Conservation (phyloP, 2,329 filamentous ascomycete genomes). For the Monosporascus sp. region DNA sequence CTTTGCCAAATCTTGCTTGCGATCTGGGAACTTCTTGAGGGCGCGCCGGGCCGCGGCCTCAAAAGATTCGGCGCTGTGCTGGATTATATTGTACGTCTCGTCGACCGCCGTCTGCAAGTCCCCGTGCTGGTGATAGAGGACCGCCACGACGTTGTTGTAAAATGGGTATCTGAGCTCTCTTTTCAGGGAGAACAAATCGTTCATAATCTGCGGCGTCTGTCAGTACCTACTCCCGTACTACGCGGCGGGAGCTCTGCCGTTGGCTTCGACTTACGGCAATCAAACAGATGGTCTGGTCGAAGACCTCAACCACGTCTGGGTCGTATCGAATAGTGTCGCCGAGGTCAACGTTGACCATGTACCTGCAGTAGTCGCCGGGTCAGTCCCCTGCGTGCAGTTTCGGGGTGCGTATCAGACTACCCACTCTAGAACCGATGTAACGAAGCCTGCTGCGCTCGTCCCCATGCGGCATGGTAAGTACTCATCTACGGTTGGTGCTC, state of each 20-base stretch:
- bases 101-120: conserved; percentile 9
- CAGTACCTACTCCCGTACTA: background rate
- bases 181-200: conserved; percentile 29
- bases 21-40: conserved; percentile 3
- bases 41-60: conserved; percentile 1
- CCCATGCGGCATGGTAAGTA: conserved; percentile 9
- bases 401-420: background rate
- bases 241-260: background rate
- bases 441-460: conserved; percentile 5
- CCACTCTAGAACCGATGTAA: background rate
- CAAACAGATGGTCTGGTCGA: background rate
- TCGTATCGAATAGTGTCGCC: conserved; percentile 8
- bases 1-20: conserved; percentile 1
- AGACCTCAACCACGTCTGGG: conserved; percentile 3
- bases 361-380: conserved; percentile 2
- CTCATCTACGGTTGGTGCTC: conserved; percentile 10
- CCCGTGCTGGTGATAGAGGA: conserved; percentile 11
- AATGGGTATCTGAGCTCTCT: conserved; percentile 10
- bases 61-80: conserved; percentile 1
- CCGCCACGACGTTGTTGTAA: conserved; percentile 12
- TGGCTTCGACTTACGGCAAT: conserved; percentile 2
- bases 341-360: conserved; percentile 7
- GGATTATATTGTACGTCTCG: conserved; percentile 6
- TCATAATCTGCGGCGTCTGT: conserved; percentile 27
- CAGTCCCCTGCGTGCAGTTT: background rate